Conservation (phyloP, 805 yeast species). For the Metschnikowia picachoensis region DNA sequence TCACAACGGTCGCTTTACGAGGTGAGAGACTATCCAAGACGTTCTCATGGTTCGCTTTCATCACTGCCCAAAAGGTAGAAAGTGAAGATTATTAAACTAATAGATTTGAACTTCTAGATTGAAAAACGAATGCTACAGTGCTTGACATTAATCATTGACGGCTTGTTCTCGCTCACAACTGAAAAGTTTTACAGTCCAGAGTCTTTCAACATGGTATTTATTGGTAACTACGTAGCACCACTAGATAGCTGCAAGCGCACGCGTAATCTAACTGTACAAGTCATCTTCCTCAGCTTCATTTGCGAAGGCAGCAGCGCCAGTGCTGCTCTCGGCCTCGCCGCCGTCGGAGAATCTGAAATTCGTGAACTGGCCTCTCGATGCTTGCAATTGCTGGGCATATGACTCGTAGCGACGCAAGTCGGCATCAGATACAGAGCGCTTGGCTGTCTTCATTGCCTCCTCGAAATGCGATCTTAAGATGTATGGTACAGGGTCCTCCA, state of each 20-base stretch:
- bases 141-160: too few relatives aligned
- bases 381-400: constrained; percentile 92
- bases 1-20: constrained; percentile 42
- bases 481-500: constrained; percentile 92
- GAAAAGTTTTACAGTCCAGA: neutral
- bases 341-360: constrained; percentile 72
- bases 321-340: constrained; percentile 23
- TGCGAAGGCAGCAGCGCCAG: constrained; percentile 41
- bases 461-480: constrained; percentile 93
- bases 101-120: too few relatives aligned
- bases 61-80: constrained; percentile 41
- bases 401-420: constrained; percentile 99
- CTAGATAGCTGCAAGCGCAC: too few relatives aligned
- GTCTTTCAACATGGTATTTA: neutral
- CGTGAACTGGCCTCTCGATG: constrained; percentile 92
- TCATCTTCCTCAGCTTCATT: constrained; percentile 40
- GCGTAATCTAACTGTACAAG: constrained; percentile 23
- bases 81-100: neutral
- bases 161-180: too few relatives aligned
- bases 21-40: constrained; percentile 41
- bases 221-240: neutral
- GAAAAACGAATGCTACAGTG: too few relatives aligned
- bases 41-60: constrained; percentile 38
- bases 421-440: constrained; percentile 94
- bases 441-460: constrained; percentile 99